Percentiles rank a stretch among this genome's conserved stretches.
Conservation (phyloP, 2,329 filamentous ascomycete species). For the Microdochium paspali region DNA sequence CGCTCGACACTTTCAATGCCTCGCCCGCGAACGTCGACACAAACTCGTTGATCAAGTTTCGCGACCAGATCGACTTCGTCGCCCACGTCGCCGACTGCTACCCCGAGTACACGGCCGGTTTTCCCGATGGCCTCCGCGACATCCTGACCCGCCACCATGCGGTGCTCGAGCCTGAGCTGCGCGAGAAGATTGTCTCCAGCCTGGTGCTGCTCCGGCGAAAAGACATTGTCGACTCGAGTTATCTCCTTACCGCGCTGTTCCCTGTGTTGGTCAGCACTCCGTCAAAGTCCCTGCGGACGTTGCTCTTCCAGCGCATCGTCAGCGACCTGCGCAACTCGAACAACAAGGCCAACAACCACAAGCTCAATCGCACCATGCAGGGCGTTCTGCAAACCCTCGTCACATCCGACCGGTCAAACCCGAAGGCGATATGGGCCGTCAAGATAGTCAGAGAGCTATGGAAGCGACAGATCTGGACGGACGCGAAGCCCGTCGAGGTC, state of each 20-base stretch:
- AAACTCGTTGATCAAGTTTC: constrained; percentile 72
- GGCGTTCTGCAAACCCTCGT: constrained; percentile 88
- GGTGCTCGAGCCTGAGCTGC: constrained; percentile 69
- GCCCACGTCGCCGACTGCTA: constrained; percentile 93
- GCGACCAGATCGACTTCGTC: constrained; percentile 87
- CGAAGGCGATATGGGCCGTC: constrained; percentile 89
- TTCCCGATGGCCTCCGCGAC: constrained; percentile 71
- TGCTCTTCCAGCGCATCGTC: constrained; percentile 83
- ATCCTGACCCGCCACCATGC: constrained; percentile 78
- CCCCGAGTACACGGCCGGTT: constrained; percentile 66
- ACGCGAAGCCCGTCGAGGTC: constrained; percentile 89
- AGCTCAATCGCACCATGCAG: constrained; percentile 86
- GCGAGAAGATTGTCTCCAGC: constrained; percentile 91
- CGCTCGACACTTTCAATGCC: constrained; percentile 83
- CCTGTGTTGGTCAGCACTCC: constrained; percentile 86
- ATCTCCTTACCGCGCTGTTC: constrained; percentile 83
- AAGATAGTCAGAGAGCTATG: constrained; percentile 93
- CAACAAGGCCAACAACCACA: constrained; percentile 80
- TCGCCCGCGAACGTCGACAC: constrained; percentile 71
- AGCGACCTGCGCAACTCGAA: constrained; percentile 86
- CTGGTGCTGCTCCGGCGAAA: constrained; percentile 83
- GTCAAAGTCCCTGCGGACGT: constrained; percentile 75
- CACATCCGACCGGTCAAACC: constrained; percentile 72
- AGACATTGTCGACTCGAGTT: constrained; percentile 78
- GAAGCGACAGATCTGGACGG: constrained; percentile 94